Conservation (phyloP, 495 filamentous ascomycete genomes). For the Xylaria venustula region DNA sequence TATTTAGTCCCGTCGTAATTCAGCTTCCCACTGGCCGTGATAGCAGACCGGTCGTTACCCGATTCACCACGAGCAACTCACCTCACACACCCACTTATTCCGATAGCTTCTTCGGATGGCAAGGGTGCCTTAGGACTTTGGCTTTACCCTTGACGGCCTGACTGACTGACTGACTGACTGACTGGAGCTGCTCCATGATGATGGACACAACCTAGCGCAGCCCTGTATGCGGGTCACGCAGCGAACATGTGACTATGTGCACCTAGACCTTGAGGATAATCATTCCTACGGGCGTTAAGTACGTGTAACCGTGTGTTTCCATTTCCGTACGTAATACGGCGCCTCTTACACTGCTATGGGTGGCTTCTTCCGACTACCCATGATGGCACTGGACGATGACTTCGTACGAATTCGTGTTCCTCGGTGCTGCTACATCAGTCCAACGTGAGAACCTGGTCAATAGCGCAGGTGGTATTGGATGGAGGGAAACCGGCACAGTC, state of each 20-base stretch:
- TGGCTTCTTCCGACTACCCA: not conserved
- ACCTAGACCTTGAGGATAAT: conserved; percentile 1
- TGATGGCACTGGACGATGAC: not conserved
- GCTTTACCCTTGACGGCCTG: no score
- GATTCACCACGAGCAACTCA: not conserved
- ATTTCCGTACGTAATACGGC: not conserved
- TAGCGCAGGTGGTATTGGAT: not conserved
- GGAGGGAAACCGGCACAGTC: not conserved
- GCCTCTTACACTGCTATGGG: not conserved
- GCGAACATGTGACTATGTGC: conserved; percentile 2
- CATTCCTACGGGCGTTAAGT: not conserved
- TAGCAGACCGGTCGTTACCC: conserved; percentile 4
- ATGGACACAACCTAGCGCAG: not conserved
- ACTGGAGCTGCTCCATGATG: not conserved
- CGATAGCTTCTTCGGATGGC: conserved; percentile 5
- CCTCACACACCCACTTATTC: not conserved
- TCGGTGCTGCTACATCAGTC: conserved; percentile 1
- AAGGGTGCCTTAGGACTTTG: conserved; percentile 1
- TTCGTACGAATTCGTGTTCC: not conserved
- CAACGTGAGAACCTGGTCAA: not conserved
- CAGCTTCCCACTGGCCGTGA: conserved; percentile 4
- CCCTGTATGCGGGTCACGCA: conserved; percentile 7
- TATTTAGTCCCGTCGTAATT: conserved; percentile 4
- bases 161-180: not conserved
- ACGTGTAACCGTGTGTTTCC: not conserved